Evolutionary conservation across 2,329 filamentous ascomycete genomes (phyloP), one percentile per base, ranked within the genome.

Genomic region (Kalmusia sp.): DNA sequence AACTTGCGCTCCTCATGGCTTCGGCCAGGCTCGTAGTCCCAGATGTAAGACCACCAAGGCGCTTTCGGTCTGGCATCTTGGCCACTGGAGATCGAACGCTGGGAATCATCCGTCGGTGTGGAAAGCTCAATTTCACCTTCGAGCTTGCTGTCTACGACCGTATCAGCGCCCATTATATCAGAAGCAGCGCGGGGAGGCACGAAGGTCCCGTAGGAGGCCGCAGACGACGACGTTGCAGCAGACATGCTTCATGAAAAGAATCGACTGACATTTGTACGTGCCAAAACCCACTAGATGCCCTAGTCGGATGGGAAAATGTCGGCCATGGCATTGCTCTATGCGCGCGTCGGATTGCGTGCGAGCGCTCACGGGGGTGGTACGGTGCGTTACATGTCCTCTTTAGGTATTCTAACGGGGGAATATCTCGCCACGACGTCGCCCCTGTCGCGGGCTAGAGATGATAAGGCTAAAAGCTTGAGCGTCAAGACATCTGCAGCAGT

Each of bases 21-120:
- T n/a, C 62, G 57, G 19, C 58, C 59, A 1, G 64, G 64, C n/a
- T 67, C 64, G 37, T 64, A 65, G 33, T 67, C 64, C 64, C 64
- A 67, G n/a, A 67, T 56, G 49, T 65, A 65, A 6, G 62, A 52
- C 21, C 57, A 67, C 64, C 64, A 67, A 15, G 64, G 64, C 12
- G 55, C 61, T 14, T 61, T 61, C n/a, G 33, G 17, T 50, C 51
- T 14, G 35, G 11, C n/a, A 17, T 21, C 0, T 49, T 28, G 2
- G 43, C 17, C 17, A 30, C 22, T n/a, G n/a, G n/a, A n/a, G 15
- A 25, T 28, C 14, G 15, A 33, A 27, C 14, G 49, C n/a, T n/a
- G n/a, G n/a, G n/a, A 47, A 15, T 17, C 3, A 31, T 33, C 15
- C 30, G 38, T 33, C 11, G 34, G 28, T 3, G 6, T 43, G 8